Conservation (phyloP, 345 rosid species). For the Brassica juncea region DNA sequence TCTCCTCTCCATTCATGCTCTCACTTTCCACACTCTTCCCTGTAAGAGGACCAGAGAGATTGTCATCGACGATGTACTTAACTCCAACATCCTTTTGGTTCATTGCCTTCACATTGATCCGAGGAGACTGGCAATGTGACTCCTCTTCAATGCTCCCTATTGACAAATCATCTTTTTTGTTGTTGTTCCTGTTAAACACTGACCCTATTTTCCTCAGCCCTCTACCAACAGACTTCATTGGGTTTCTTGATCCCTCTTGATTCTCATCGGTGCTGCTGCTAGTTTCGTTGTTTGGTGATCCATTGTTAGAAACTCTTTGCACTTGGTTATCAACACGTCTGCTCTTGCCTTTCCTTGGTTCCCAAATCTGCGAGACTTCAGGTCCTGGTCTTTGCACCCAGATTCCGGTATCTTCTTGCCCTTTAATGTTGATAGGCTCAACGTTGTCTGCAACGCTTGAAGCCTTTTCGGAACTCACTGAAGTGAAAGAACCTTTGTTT, state of each 20-base stretch:
- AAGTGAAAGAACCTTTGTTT: constrained; percentile 49
- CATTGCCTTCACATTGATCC: constrained; percentile 58
- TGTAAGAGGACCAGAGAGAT: constrained; percentile 38
- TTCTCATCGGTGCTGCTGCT: constrained; percentile 54
- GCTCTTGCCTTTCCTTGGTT: constrained; percentile 80
- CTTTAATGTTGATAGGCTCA: constrained; percentile 73
- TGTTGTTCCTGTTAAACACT: constrained; percentile 52
- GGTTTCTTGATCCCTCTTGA: constrained; percentile 46
- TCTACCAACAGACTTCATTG: constrained; percentile 39
- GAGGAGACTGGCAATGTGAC: constrained; percentile 50
- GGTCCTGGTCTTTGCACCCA: constrained; percentile 91
- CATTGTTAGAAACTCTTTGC: constrained; percentile 42
- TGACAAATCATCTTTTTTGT: constrained; percentile 42
- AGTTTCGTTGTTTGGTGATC: constrained; percentile 43
- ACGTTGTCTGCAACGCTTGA: constrained; percentile 53
- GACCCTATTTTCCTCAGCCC: constrained; percentile 59
- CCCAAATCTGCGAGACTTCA: constrained; percentile 75
- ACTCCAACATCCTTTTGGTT: constrained; percentile 52
- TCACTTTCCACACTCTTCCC: constrained; percentile 40
- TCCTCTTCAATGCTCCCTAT: constrained; percentile 47
- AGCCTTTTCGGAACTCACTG: constrained; percentile 45
- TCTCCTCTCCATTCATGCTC: constrained; percentile 41
- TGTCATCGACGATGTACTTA: constrained; percentile 54
- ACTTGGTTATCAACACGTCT: constrained; percentile 53
- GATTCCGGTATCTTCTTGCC: constrained; percentile 64